Conservation (phyloP, 2,329 filamentous ascomycete species). For the Chlorencoelia australis region DNA sequence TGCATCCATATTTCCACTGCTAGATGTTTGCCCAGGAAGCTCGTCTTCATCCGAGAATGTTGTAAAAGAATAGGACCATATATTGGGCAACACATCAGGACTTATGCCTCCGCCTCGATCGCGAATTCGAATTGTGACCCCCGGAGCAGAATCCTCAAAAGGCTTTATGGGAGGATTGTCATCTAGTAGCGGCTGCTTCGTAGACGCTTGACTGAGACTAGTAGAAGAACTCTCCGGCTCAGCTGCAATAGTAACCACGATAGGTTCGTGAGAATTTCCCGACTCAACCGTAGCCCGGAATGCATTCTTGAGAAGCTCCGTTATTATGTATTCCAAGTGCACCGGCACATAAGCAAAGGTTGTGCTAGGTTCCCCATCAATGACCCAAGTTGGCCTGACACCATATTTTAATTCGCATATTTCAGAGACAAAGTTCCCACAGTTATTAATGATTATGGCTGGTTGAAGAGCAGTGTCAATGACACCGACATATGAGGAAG, state of each 20-base stretch:
- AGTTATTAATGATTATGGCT: slow-evolving; percentile 69
- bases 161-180: slow-evolving; percentile 37
- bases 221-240: slow-evolving; percentile 30
- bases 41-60: slow-evolving; percentile 65
- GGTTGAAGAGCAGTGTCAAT: slow-evolving; percentile 87
- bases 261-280: slow-evolving; percentile 65
- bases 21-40: slow-evolving; percentile 32
- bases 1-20: slow-evolving; percentile 48
- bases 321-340: slow-evolving; percentile 95
- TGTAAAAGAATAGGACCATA: slow-evolving; percentile 97
- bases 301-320: slow-evolving; percentile 91
- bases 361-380: slow-evolving; percentile 80
- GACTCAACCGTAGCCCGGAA: slow-evolving; percentile 87
- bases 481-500: slow-evolving; percentile 73
- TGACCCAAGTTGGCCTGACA: slow-evolving; percentile 65
- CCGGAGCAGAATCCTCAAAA: slow-evolving; percentile 58
- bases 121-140: slow-evolving; percentile 89
- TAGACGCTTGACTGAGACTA: background rate
- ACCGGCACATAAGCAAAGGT: slow-evolving; percentile 90
- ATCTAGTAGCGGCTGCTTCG: background rate
- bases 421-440: slow-evolving; percentile 84
- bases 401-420: slow-evolving; percentile 97
- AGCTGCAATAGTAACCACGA: slow-evolving; percentile 86
- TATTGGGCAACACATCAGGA: slow-evolving; percentile 71
- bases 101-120: slow-evolving; percentile 92